Conservation (phyloP, 768 basidiomycete species). For the Leucocoprinus sp. region DNA sequence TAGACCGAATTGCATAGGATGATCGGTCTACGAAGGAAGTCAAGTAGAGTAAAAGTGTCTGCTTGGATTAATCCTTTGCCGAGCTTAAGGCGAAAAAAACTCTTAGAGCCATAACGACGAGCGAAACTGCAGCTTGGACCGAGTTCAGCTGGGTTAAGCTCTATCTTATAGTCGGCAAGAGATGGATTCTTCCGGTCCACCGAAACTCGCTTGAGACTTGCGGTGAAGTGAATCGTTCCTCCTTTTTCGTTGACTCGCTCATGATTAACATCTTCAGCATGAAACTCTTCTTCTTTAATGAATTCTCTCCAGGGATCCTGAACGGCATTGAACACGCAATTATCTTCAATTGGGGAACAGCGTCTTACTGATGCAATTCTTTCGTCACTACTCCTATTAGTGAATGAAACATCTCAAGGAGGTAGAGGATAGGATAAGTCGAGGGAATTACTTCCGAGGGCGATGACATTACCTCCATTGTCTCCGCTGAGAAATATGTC, state of each 20-base stretch:
- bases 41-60: slow-evolving; percentile 21
- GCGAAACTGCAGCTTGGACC: slow-evolving; percentile 50
- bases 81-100: slow-evolving; percentile 44
- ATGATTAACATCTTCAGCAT: slow-evolving; percentile 25
- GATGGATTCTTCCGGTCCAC: background rate
- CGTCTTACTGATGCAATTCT: slow-evolving; percentile 16
- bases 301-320: slow-evolving; percentile 56
- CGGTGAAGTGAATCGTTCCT: slow-evolving; percentile 50
- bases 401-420: background rate
- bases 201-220: slow-evolving; percentile 21
- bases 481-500: background rate
- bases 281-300: too few species aligned
- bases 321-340: background rate
- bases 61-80: slow-evolving; percentile 22
- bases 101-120: slow-evolving; percentile 57
- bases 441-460: background rate
- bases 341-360: background rate
- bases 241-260: slow-evolving; percentile 22
- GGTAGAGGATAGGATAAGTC: background rate
- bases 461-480: background rate
- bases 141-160: slow-evolving; percentile 40
- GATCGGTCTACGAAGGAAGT: slow-evolving; percentile 41
- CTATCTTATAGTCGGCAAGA: slow-evolving; percentile 27
- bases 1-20: slow-evolving; percentile 48
- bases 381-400: slow-evolving; percentile 17